Evolutionary conservation across 2,329 filamentous ascomycete species (phyloP).

Genomic region (Sarocladiaceae sp.): DNA sequence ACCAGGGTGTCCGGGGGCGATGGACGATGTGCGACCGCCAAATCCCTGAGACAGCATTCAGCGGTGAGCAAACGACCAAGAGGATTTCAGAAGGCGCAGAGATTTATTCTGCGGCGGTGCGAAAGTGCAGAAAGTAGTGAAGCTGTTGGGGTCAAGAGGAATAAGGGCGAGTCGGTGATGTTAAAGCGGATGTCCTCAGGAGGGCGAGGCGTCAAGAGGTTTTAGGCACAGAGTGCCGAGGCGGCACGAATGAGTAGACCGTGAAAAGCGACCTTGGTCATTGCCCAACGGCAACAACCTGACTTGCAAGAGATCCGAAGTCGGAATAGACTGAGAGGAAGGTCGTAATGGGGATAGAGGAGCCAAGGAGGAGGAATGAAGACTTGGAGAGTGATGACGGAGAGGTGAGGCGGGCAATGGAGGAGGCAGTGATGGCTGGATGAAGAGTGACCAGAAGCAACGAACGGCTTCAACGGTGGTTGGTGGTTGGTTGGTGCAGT

Average conservation of each 20-base stretch:
- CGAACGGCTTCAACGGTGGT: not conserved
- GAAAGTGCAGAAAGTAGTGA: not conserved
- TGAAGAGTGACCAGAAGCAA: not conserved
- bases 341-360: too few relatives aligned
- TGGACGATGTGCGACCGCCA: conserved; percentile 4
- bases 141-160: not conserved
- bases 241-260: not conserved
- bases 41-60: conserved; percentile 5
- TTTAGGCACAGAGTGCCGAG: conserved; percentile 5
- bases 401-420: not conserved
- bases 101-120: not conserved
- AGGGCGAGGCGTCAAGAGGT: not conserved
- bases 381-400: not conserved
- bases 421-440: not conserved
- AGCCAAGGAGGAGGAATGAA: not conserved
- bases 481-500: not conserved
- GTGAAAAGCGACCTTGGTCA: not conserved
- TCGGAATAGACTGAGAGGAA: too few relatives aligned
- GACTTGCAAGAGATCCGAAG: too few relatives aligned
- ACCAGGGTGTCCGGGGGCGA: conserved; percentile 1
- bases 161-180: not conserved
- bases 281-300: too few relatives aligned
- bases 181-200: not conserved
- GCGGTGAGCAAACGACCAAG: conserved; percentile 6
- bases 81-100: too few relatives aligned